Conservation (phyloP, 768 basidiomycete genomes). For the Paxillus ammoniavirescens region DNA sequence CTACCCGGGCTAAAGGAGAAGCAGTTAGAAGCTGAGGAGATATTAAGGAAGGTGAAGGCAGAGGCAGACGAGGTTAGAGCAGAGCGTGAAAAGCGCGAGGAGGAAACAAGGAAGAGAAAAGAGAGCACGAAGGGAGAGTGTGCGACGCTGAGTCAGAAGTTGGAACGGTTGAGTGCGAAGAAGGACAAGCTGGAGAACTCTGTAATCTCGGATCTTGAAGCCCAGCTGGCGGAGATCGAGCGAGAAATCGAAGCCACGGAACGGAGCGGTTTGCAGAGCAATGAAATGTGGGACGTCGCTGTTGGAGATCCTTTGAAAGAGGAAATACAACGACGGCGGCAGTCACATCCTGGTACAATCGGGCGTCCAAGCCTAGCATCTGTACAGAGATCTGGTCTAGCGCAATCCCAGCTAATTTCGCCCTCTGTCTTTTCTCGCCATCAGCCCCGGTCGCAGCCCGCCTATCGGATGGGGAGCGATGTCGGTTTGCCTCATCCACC, state of each 20-base stretch:
- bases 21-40: slow-evolving; percentile 41
- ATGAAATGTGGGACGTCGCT: slow-evolving; percentile 13
- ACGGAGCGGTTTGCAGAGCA: slow-evolving; percentile 25
- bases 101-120: slow-evolving; percentile 49
- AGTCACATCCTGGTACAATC: slow-evolving; percentile 30
- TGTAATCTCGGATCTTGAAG: slow-evolving; percentile 65
- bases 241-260: slow-evolving; percentile 51
- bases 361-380: slow-evolving; percentile 15
- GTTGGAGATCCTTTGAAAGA: slow-evolving; percentile 14
- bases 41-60: slow-evolving; percentile 37
- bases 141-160: slow-evolving; percentile 48
- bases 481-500: slow-evolving; percentile 12
- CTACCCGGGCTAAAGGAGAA: slow-evolving; percentile 40
- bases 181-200: slow-evolving; percentile 62
- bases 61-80: slow-evolving; percentile 46
- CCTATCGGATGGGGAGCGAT: slow-evolving; percentile 20
- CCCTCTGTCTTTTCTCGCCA: slow-evolving; percentile 27
- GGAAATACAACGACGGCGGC: slow-evolving; percentile 22
- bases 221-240: slow-evolving; percentile 57
- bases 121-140: slow-evolving; percentile 62
- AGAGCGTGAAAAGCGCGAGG: slow-evolving; percentile 48
- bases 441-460: slow-evolving; percentile 26
- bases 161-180: slow-evolving; percentile 67
- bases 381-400: slow-evolving; percentile 12
- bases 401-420: slow-evolving; percentile 16